phyloP scores from a whole-genome alignment of 305 asterid species.

The Fraxinus ornus region DNA sequence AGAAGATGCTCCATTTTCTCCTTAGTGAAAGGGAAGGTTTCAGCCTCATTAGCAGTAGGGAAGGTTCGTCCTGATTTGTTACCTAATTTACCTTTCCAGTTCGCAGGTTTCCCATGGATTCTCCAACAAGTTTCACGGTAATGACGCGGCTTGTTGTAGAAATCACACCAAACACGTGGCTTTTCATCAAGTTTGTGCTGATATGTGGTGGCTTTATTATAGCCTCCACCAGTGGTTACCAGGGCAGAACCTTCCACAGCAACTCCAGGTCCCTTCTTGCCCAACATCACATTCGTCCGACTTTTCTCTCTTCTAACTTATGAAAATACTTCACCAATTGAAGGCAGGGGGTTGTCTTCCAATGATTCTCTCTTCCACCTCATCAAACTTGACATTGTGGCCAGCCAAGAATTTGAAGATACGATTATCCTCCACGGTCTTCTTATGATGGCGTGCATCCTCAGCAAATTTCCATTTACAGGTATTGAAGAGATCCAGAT shows the following conservation, averaged over 20 bases:
- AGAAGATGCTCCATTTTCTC: neutral
- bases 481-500: neutral
- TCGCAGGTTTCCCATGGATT: neutral
- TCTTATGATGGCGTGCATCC: neutral
- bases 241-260: too few relatives aligned
- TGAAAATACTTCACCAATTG: neutral
- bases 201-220: too few relatives aligned
- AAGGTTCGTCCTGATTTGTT: too few relatives aligned
- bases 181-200: too few relatives aligned
- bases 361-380: neutral
- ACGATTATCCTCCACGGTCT: neutral
- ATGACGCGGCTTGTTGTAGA: neutral
- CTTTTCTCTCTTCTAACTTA: neutral
- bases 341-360: neutral
- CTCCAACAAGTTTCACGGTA: neutral
- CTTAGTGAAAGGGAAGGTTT: neutral
- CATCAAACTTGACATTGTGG: neutral
- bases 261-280: too few relatives aligned
- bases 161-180: neutral
- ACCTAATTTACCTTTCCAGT: neutral
- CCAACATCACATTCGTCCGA: too few relatives aligned
- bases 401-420: neutral
- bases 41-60: neutral
- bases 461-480: neutral
- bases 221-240: too few relatives aligned